Base-by-base conservation (phyloP, 306 rosid genomes). In the Vachellia pachyceras region DNA sequence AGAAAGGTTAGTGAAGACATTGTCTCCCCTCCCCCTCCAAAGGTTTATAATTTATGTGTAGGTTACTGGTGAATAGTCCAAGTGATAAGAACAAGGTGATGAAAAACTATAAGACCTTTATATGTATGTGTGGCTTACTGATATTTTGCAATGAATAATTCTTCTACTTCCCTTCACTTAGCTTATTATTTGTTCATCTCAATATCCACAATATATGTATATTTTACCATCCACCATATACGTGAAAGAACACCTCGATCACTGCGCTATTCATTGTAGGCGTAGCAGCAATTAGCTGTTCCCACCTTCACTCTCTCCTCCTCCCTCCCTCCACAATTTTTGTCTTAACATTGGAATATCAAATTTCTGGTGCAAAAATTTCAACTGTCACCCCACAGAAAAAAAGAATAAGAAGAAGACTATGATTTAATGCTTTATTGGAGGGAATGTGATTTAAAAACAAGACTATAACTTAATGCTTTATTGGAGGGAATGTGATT, bases 341-440 rank as follows among this genome's bases (percentile, higher is more conserved):
- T n/a, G n/a, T n/a, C n/a, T n/a, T 29, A 29, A 29, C 33, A 29
- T 29, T 29, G 33, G 33, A 29, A 29, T 29, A 0, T 29, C 33
- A 2, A 29, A 29, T 29, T 29, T 29, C 33, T 29, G 33, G 33
- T 8, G 1, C 37, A 60, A 60, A 3, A 60, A 12, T 25, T 60
- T 60, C 39, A 23, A 8, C 17, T 58, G 7, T n/a, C 61, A 58
- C 36, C 63, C 5, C 25, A 3, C 0, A 18, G 3, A n/a, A 52
- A 52, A 18, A 6, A 52, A 6, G 18, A 50, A 15, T 22, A 14
- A 5, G 0, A 14, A 5, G 1, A 69, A 18, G 33, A 29, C 33
- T 29, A 45, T 14, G 14, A 29, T 54, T 88, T 25, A 74, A 57
- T 49, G 61, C 13, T 47, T 64, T 85, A 65, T 54, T 57, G 44